These are phyloP conservation scores for Cytospora piceicola DNA, from an alignment of 2,329 filamentous ascomycete genomes.

Conservation along the genomic window DNA sequence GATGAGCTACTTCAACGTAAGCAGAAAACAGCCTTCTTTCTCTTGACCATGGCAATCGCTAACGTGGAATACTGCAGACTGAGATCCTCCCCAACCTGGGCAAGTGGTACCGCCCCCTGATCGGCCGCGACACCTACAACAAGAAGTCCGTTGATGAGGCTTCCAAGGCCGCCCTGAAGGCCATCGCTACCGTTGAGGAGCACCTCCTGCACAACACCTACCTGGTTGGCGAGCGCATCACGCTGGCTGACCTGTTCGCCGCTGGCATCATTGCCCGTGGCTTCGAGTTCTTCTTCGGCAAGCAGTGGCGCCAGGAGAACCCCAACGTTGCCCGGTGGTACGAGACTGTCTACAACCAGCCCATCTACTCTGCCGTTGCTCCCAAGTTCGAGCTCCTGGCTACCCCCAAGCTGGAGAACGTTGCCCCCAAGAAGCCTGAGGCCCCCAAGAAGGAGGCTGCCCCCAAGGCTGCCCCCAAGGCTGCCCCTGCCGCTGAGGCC, in stretches of 20 bases:
- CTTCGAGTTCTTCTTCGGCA: conserved; percentile 94
- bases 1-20: conserved; percentile 90
- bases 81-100: conserved; percentile 77
- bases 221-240: conserved; percentile 97
- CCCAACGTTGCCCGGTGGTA: conserved; percentile 93
- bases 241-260: conserved; percentile 90
- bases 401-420: conserved; percentile 73
- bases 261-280: conserved; percentile 79
- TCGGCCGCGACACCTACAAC: conserved; percentile 87
- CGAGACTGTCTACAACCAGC: conserved; percentile 90
- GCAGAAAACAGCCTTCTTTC: neutral
- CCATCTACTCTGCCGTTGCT: conserved; percentile 82
- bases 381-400: conserved; percentile 79
- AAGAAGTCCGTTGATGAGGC: conserved; percentile 93
- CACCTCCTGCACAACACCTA: conserved; percentile 93
- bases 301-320: conserved; percentile 80
- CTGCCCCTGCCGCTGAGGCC: conserved; percentile 46
- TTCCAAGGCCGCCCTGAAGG: conserved; percentile 70
- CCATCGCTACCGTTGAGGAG: conserved; percentile 75
- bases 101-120: conserved; percentile 84
- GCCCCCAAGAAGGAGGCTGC: conserved; percentile 64
- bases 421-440: conserved; percentile 77
- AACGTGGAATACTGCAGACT: conserved; percentile 35
- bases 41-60: conserved; percentile 3
- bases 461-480: conserved; percentile 44